phyloP scores from a whole-genome alignment of 75 land plant species.

The Selaginella tamariscina region DNA sequence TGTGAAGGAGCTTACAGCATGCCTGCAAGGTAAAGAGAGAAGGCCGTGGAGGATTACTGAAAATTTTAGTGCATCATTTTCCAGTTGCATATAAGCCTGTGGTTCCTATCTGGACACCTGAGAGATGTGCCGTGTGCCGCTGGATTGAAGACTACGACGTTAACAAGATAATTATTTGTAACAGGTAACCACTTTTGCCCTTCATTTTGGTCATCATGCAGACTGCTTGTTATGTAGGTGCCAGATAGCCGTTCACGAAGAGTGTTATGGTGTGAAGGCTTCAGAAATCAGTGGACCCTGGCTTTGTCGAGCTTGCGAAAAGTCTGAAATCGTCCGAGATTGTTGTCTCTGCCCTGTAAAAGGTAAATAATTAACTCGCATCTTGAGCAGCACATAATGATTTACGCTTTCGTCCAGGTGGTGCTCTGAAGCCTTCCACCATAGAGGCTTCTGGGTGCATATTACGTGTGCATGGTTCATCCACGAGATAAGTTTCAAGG shows the following conservation, averaged over 20 bases:
- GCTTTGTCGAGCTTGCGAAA: constrained; percentile 96
- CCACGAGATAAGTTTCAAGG: constrained; percentile 65
- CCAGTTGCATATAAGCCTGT: constrained; percentile 74
- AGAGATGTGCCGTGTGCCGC: constrained; percentile 89
- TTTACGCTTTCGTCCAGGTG: constrained; percentile 44
- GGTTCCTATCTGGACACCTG: constrained; percentile 71
- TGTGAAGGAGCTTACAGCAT: constrained; percentile 39
- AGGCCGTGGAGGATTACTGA: too few relatives aligned
- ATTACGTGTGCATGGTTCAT: constrained; percentile 97
- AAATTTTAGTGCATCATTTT: not conserved
- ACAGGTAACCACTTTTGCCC: constrained; percentile 42
- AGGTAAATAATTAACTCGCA: constrained; percentile 31
- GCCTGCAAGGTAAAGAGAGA: constrained; percentile 36
- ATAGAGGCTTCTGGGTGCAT: constrained; percentile 76
- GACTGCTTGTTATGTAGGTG: constrained; percentile 39
- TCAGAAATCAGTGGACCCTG: constrained; percentile 72
- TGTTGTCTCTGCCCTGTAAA: constrained; percentile 96
- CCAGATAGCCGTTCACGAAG: constrained; percentile 98
- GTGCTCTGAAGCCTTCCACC: constrained; percentile 90
- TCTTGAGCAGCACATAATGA: too few relatives aligned
- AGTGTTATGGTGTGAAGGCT: constrained; percentile 85
- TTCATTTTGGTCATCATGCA: too few relatives aligned
- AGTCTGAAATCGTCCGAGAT: constrained; percentile 56
- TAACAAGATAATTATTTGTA: constrained; percentile 96
- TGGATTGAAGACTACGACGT: constrained; percentile 95